phyloP scores from a whole-genome alignment of 2,329 filamentous ascomycete species.

The Penicillium sp. region DNA sequence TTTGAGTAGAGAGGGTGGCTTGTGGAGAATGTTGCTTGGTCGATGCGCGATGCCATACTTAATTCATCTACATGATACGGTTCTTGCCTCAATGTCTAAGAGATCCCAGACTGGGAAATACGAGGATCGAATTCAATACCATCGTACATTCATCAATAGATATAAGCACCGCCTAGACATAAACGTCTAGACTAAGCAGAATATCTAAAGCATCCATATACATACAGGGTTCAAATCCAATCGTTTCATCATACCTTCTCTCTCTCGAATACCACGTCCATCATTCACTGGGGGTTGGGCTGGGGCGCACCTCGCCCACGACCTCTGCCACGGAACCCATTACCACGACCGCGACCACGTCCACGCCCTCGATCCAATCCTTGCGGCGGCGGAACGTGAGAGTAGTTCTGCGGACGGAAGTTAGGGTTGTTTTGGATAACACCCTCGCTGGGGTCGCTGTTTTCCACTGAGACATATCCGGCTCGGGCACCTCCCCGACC shows the following conservation, averaged over 20 bases:
- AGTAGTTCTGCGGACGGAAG: constrained; percentile 55
- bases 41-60: not conserved
- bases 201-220: constrained; percentile 5
- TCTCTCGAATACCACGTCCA: not conserved
- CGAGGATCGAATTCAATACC: not conserved
- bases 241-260: not conserved
- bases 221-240: constrained; percentile 6
- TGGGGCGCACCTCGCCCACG: constrained; percentile 27
- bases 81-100: not conserved
- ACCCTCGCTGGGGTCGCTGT: constrained; percentile 52
- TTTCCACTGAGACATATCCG: constrained; percentile 45
- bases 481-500: constrained; percentile 36
- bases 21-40: not conserved
- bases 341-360: constrained; percentile 37
- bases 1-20: not conserved
- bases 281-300: constrained; percentile 7
- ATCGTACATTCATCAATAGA: constrained; percentile 7
- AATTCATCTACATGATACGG: not conserved
- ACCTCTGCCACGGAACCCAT: constrained; percentile 31
- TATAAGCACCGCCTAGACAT: not conserved
- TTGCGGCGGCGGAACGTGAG: constrained; percentile 50
- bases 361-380: constrained; percentile 39
- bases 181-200: not conserved
- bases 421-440: constrained; percentile 55
- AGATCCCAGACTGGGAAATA: not conserved